phyloP scores from a whole-genome alignment of 768 basidiomycete genomes.

The Auricularia heimuer region DNA sequence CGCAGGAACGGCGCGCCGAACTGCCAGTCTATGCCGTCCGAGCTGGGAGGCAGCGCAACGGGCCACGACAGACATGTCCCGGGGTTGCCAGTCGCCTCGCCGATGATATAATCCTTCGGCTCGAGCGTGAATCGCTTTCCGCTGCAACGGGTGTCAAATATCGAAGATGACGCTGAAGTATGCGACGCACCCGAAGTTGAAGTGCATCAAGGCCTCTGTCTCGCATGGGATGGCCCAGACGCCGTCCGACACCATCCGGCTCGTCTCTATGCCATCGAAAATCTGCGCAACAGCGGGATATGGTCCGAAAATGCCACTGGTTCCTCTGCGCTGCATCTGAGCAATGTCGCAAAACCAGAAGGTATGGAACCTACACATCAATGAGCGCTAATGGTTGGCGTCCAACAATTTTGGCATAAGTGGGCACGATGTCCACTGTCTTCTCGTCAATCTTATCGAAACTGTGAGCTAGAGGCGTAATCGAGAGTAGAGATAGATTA shows the following conservation, averaged over 20 bases:
- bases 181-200: constrained; percentile 54
- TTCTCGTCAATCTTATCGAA: constrained; percentile 45
- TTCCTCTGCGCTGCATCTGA: constrained; percentile 37
- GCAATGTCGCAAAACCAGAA: constrained; percentile 1
- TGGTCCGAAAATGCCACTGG: constrained; percentile 65
- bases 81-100: constrained; percentile 53
- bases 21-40: constrained; percentile 79
- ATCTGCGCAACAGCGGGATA: constrained; percentile 64
- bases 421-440: constrained; percentile 43
- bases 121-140: constrained; percentile 47
- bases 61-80: constrained; percentile 71
- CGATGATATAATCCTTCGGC: constrained; percentile 71
- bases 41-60: constrained; percentile 47
- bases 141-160: no score
- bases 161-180: background rate
- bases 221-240: constrained; percentile 70
- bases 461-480: no score
- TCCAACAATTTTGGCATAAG: constrained; percentile 42
- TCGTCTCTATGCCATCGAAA: constrained; percentile 43
- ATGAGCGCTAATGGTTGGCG: constrained; percentile 58
- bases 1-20: constrained; percentile 64
- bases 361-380: constrained; percentile 46
- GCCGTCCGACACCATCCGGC: constrained; percentile 61
- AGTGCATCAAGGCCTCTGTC: constrained; percentile 44
- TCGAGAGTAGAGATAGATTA: constrained; percentile 15